Percentiles rank a stretch among this genome's conserved stretches.
These are phyloP conservation scores for Suhomyces yuchorum DNA, from an alignment of 1,139 yeast species.

Conservation along the genomic window DNA sequence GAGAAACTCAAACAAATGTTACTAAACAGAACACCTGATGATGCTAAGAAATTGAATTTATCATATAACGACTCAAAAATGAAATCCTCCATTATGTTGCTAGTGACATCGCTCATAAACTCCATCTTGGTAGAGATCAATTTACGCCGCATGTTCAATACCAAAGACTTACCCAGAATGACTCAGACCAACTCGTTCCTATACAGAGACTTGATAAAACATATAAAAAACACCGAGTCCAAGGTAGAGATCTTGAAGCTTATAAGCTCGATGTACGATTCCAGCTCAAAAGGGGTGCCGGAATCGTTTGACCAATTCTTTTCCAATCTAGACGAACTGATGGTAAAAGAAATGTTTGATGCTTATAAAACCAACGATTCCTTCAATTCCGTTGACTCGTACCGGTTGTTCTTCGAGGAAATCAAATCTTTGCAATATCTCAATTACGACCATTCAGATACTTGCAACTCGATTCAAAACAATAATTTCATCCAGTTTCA, in stretches of 20 bases:
- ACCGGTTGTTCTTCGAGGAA: conserved; percentile 26
- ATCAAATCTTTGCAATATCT: conserved; percentile 37
- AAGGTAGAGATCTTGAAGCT: conserved; percentile 22
- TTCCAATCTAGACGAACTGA: conserved; percentile 17
- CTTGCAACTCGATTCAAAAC: conserved; percentile 20
- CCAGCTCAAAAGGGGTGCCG: conserved; percentile 17
- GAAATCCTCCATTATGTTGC: conserved; percentile 24
- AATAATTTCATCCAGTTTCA: conserved; percentile 21
- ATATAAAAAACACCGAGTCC: conserved; percentile 18
- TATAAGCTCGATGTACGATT: conserved; percentile 18
- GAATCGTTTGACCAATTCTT: conserved; percentile 21
- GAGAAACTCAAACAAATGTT: conserved; percentile 1
- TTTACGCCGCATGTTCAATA: conserved; percentile 20
- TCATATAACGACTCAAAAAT: conserved; percentile 23
- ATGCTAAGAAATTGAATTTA: conserved; percentile 2
- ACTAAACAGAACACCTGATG: background rate
- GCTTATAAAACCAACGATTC: conserved; percentile 13
- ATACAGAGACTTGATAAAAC: conserved; percentile 21
- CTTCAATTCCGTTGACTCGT: conserved; percentile 27
- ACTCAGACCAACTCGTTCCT: conserved; percentile 15
- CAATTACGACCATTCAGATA: conserved; percentile 34
- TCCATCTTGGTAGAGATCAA: conserved; percentile 31
- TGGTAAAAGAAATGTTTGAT: conserved; percentile 18
- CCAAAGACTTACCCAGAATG: conserved; percentile 12
- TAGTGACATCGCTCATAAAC: conserved; percentile 22